Percentiles rank a stretch among this genome's conserved stretches.
These are phyloP conservation scores for Ceratopteris richardii DNA, from an alignment of 75 land plant species.

Conservation along the genomic window DNA sequence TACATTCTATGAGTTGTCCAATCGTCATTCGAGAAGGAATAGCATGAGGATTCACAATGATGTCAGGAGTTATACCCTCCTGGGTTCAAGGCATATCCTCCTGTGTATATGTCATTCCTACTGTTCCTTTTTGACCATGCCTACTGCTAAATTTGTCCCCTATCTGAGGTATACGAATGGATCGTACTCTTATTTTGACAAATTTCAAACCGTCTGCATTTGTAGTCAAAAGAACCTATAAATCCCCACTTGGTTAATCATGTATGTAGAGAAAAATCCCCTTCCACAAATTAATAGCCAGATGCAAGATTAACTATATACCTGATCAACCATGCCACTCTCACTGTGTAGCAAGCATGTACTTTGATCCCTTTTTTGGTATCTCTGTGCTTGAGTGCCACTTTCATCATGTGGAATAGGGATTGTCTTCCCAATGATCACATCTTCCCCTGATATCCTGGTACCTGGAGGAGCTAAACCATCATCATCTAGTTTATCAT, in stretches of 20 bases:
- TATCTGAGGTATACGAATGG: conserved; percentile 98
- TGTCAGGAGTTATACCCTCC: conserved; percentile 98
- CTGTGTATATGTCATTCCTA: conserved; percentile 98
- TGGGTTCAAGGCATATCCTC: conserved; percentile 99
- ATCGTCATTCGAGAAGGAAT: conserved; percentile 99
- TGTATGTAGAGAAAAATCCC: no score
- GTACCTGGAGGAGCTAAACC: conserved; percentile 99
- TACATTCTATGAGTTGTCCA: conserved; percentile 99
- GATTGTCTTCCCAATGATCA: conserved; percentile 90
- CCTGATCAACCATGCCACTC: conserved; percentile 99
- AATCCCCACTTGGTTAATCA: not conserved
- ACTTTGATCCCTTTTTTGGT: conserved; percentile 86
- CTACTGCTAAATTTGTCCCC: conserved; percentile 99
- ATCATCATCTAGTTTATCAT: conserved; percentile 98
- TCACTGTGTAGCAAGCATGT: conserved; percentile 95
- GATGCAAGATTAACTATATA: conserved; percentile 11
- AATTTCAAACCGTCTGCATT: conserved; percentile 97
- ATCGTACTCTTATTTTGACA: conserved; percentile 94
- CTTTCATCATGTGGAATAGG: conserved; percentile 91
- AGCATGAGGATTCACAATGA: conserved; percentile 99
- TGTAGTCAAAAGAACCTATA: conserved; percentile 83
- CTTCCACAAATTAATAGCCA: no score
- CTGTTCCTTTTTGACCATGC: conserved; percentile 99
- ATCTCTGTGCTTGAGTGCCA: conserved; percentile 71
- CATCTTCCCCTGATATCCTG: conserved; percentile 93